Evolutionary conservation across 306 rosid genomes (phyloP).

Genomic region (Amphicarpaea edgeworthii): DNA sequence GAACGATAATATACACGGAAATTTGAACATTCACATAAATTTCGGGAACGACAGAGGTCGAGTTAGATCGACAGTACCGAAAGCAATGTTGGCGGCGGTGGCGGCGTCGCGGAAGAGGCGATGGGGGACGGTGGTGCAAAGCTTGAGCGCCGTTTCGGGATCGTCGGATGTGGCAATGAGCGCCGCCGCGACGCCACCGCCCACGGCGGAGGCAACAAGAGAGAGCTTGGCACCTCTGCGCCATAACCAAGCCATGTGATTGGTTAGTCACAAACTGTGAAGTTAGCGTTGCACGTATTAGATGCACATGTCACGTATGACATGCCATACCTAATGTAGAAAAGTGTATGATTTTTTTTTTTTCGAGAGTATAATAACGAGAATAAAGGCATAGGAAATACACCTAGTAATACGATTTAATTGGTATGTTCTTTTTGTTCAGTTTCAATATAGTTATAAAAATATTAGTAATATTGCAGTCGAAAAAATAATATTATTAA

Average conservation of each 20-base stretch:
- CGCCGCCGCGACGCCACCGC: conserved; percentile 75
- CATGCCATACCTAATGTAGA: too few species aligned
- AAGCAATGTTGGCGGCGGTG: conserved; percentile 78
- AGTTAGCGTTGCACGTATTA: too few species aligned
- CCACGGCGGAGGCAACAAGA: conserved; percentile 59
- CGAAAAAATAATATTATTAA: too few species aligned
- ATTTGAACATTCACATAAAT: background rate
- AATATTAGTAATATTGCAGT: too few species aligned
- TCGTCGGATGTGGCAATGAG: conserved; percentile 79
- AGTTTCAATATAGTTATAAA: too few species aligned
- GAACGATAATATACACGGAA: background rate
- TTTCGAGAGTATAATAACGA: too few species aligned
- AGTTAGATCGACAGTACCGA: conserved; percentile 64
- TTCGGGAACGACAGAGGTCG: background rate
- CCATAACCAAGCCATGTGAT: conserved; percentile 78
- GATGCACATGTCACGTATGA: too few species aligned
- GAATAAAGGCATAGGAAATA: too few species aligned
- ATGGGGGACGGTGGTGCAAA: conserved; percentile 72
- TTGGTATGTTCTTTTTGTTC: too few species aligned
- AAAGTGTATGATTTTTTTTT: too few species aligned
- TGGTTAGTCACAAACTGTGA: conserved; percentile 1
- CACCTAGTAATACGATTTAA: too few species aligned
- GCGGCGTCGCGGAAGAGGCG: conserved; percentile 80
- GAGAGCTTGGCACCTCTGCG: conserved; percentile 72
- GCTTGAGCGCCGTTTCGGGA: conserved; percentile 73